phyloP scores from a whole-genome alignment of 1,139 yeast genomes.

The Sugiyamaella novakii region DNA sequence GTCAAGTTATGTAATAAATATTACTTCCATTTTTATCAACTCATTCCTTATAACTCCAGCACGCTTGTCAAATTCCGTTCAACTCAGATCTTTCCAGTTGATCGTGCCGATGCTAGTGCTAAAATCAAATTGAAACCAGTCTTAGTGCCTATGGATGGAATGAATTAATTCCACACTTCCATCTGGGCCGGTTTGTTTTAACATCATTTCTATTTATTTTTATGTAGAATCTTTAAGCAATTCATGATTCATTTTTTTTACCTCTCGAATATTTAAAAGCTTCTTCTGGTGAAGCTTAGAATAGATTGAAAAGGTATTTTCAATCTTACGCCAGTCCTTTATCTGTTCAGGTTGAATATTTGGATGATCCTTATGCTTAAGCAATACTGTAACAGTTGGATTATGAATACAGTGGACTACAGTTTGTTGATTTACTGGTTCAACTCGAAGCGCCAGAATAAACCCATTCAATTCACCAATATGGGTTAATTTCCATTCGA shows the following conservation, averaged over 20 bases:
- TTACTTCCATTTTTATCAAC: background rate
- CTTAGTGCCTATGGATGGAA: constrained; percentile 24
- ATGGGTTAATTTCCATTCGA: constrained; percentile 36
- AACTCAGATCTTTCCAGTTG: constrained; percentile 20
- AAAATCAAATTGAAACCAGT: constrained; percentile 25
- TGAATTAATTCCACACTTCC: background rate
- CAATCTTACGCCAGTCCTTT: too few species aligned
- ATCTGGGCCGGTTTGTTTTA: constrained; percentile 26
- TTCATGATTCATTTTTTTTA: too few species aligned
- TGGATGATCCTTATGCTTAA: background rate
- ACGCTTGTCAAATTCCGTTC: constrained; percentile 36
- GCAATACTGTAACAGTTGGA: constrained; percentile 12
- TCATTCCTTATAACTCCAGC: constrained; percentile 21
- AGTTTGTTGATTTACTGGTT: background rate
- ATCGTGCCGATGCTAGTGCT: constrained; percentile 36
- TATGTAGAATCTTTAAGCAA: too few species aligned
- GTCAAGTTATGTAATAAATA: constrained; percentile 1
- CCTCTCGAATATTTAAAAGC: too few species aligned
- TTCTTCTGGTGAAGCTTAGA: too few species aligned
- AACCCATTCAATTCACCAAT: constrained; percentile 31
- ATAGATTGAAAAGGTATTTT: too few species aligned
- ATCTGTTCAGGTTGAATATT: too few species aligned
- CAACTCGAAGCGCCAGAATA: background rate
- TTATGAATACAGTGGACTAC: constrained; percentile 5
- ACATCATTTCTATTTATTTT: too few species aligned